Conservation (phyloP, 2,329 filamentous ascomycete genomes). For the Apiospora sp. region DNA sequence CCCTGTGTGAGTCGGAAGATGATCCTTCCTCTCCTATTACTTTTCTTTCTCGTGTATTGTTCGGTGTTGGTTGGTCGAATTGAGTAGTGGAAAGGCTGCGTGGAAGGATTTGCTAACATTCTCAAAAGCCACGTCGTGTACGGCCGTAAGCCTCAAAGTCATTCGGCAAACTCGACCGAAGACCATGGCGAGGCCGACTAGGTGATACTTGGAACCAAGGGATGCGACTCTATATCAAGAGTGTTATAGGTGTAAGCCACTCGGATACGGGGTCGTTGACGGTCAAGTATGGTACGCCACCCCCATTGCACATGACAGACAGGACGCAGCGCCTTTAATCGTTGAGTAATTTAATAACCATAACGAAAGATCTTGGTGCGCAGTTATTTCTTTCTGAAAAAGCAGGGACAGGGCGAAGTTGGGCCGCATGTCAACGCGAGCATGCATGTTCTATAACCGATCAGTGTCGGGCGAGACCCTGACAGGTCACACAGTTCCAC, state of each 20-base stretch:
- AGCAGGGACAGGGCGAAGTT: background rate
- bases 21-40: background rate
- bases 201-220: background rate
- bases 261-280: background rate
- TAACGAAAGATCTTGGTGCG: background rate
- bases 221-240: background rate
- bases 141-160: constrained; percentile 21
- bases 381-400: too few relatives aligned
- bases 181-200: background rate
- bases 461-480: too few relatives aligned
- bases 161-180: background rate
- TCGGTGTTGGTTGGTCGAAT: background rate
- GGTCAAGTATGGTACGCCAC: background rate
- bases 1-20: constrained; percentile 26
- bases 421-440: background rate
- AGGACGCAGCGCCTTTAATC: too few relatives aligned
- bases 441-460: background rate
- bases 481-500: background rate
- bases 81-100: background rate
- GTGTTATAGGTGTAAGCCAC: background rate
- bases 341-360: too few relatives aligned
- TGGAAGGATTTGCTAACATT: background rate
- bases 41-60: background rate
- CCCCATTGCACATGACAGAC: background rate
- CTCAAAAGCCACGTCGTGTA: constrained; percentile 23